These are phyloP conservation scores for Aspergillus sp. DNA, from an alignment of 2,329 filamentous ascomycete genomes.

Conservation along the genomic window DNA sequence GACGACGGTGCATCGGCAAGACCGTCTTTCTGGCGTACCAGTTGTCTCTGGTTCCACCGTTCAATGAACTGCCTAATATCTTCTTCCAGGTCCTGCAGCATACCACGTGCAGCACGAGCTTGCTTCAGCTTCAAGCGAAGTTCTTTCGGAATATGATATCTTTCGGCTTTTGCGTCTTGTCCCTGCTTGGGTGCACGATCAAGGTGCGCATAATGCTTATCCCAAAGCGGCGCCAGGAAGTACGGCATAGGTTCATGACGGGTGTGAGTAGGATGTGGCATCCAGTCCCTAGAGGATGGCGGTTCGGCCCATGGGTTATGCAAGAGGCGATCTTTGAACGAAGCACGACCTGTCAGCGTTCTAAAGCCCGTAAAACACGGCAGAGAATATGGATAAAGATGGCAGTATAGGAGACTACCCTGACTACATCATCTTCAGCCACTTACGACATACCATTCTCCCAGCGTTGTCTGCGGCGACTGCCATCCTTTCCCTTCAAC, in stretches of 20 bases:
- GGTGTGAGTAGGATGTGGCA: slow-evolving; percentile 76
- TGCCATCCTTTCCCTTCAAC: slow-evolving; percentile 88
- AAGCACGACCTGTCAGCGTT: slow-evolving; percentile 24
- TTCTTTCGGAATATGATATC: slow-evolving; percentile 69
- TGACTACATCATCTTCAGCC: not conserved
- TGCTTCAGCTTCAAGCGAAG: slow-evolving; percentile 79
- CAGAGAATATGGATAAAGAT: not conserved
- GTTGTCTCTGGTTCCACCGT: slow-evolving; percentile 57
- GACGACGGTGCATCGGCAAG: slow-evolving; percentile 44
- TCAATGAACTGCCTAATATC: slow-evolving; percentile 75
- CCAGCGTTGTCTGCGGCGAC: slow-evolving; percentile 81
- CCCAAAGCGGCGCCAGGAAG: slow-evolving; percentile 84
- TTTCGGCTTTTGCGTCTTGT: slow-evolving; percentile 33
- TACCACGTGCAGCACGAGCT: slow-evolving; percentile 70
- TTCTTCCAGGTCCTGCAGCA: slow-evolving; percentile 81
- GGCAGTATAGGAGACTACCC: not conserved
- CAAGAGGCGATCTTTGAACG: slow-evolving; percentile 70
- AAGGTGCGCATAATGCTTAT: slow-evolving; percentile 53
- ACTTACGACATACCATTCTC: slow-evolving; percentile 72
- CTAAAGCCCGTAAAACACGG: not conserved
- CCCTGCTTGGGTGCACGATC: slow-evolving; percentile 35
- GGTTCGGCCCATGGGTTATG: slow-evolving; percentile 84
- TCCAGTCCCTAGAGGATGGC: slow-evolving; percentile 79
- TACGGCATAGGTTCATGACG: slow-evolving; percentile 75
- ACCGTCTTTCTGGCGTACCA: slow-evolving; percentile 47